Conservation (phyloP, 2,329 filamentous ascomycete genomes). For the Zymoseptoria crescenta region DNA sequence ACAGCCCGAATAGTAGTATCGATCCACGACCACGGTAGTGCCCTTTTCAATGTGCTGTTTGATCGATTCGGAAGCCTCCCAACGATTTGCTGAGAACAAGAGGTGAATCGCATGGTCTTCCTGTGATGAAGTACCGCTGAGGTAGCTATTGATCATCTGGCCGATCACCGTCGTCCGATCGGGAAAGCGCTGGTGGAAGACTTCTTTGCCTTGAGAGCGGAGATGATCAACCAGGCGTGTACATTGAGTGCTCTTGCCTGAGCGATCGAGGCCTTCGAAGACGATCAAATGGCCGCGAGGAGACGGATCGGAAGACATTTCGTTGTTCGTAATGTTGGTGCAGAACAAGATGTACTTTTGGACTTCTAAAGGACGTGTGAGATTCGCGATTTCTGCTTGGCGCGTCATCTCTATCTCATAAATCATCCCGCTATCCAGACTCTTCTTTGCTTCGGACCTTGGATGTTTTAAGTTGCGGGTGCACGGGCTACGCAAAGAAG, state of each 20-base stretch:
- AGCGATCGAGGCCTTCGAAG: constrained; percentile 81
- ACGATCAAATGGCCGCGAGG: constrained; percentile 63
- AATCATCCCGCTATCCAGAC: no score
- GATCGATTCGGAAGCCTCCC: constrained; percentile 55
- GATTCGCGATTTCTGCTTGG: neutral
- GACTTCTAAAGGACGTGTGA: neutral
- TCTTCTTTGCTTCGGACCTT: no score
- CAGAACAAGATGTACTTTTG: neutral
- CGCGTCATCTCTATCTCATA: neutral
- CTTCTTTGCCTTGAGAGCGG: constrained; percentile 41
- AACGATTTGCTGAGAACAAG: constrained; percentile 83
- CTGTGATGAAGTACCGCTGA: constrained; percentile 62
- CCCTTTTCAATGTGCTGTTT: constrained; percentile 50
- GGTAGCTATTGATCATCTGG: constrained; percentile 76
- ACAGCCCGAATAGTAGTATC: constrained; percentile 91
- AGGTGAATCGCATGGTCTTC: constrained; percentile 87
- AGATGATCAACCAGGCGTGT: constrained; percentile 54
- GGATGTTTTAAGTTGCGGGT: no score
- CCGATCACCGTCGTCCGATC: constrained; percentile 80
- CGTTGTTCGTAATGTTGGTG: neutral
- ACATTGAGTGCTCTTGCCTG: constrained; percentile 89
- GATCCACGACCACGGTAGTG: constrained; percentile 73
- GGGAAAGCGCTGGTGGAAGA: constrained; percentile 59
- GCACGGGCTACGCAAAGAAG: no score
- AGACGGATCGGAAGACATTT: neutral